Conservation (phyloP, 225 moss, liverwort and hornwort genomes). For the Polytrichum commune region DNA sequence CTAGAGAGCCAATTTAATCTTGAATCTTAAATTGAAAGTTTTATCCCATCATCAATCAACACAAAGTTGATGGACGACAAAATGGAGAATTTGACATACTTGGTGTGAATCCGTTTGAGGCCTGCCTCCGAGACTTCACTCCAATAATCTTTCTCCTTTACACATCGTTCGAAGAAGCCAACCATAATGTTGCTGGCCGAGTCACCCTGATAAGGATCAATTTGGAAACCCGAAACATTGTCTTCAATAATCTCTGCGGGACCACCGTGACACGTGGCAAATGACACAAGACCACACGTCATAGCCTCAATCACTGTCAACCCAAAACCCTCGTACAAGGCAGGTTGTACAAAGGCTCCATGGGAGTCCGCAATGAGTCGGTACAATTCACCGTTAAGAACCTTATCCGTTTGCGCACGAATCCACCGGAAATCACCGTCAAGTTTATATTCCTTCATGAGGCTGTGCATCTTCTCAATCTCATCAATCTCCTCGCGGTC, state of each 20-base stretch:
- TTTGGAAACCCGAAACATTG: constrained; percentile 72
- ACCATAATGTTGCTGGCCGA: constrained; percentile 44
- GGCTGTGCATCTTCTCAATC: constrained; percentile 68
- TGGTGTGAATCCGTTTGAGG: constrained; percentile 63
- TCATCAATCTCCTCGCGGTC: constrained; percentile 89
- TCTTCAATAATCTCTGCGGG: constrained; percentile 82
- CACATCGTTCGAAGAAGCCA: constrained; percentile 65
- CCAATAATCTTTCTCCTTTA: constrained; percentile 58
- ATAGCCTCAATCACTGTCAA: constrained; percentile 92
- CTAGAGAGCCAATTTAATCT: too few relatives aligned
- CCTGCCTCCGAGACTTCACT: constrained; percentile 54
- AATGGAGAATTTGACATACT: constrained; percentile 34
- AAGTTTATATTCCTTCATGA: constrained; percentile 68
- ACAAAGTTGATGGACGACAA: too few relatives aligned
- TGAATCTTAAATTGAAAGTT: too few relatives aligned
- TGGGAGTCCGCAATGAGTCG: constrained; percentile 77
- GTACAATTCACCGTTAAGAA: constrained; percentile 79
- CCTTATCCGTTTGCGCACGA: constrained; percentile 73
- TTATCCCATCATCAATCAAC: too few relatives aligned
- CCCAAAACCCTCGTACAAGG: constrained; percentile 86
- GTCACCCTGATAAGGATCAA: constrained; percentile 73
- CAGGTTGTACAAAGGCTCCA: constrained; percentile 85
- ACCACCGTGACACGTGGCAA: constrained; percentile 76
- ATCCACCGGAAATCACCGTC: constrained; percentile 80
- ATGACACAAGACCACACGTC: constrained; percentile 76